These are phyloP conservation scores for Aspergillus ochraceoroseus DNA, from an alignment of 2,329 filamentous ascomycete genomes.

Conservation along the genomic window DNA sequence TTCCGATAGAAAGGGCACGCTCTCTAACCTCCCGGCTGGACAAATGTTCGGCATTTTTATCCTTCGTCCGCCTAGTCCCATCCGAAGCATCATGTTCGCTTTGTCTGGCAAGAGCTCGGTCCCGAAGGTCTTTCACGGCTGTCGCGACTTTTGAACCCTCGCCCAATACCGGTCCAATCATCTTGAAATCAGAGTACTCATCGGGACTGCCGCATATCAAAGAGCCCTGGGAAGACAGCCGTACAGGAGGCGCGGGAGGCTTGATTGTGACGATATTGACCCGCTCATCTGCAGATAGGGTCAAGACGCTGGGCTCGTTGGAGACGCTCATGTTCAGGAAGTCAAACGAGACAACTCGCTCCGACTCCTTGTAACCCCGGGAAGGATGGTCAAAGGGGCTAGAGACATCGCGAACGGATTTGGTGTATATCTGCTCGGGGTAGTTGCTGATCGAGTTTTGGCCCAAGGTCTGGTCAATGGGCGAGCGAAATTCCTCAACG, in stretches of 20 bases:
- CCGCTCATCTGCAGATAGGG: slow-evolving; percentile 49
- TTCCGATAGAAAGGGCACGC: slow-evolving; percentile 30
- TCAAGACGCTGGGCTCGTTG: slow-evolving; percentile 50
- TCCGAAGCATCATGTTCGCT: slow-evolving; percentile 8
- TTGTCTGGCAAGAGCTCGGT: slow-evolving; percentile 22
- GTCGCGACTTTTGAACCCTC: slow-evolving; percentile 28
- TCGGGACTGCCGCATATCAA: slow-evolving; percentile 31
- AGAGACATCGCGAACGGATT: slow-evolving; percentile 43
- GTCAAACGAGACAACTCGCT: slow-evolving; percentile 56
- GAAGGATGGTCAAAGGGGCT: slow-evolving; percentile 46
- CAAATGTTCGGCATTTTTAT: slow-evolving; percentile 20
- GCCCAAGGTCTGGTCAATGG: slow-evolving; percentile 40
- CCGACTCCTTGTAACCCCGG: slow-evolving; percentile 43
- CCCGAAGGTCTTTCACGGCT: slow-evolving; percentile 28
- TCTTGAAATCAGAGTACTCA: slow-evolving; percentile 29
- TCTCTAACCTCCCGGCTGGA: slow-evolving; percentile 41
- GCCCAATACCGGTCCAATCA: slow-evolving; percentile 30
- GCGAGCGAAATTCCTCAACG: slow-evolving; percentile 36
- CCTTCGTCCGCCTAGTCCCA: slow-evolving; percentile 1
- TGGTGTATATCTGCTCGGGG: slow-evolving; percentile 45
- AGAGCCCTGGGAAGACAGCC: slow-evolving; percentile 36
- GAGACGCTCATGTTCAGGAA: slow-evolving; percentile 50
- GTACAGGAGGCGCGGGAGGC: slow-evolving; percentile 36
- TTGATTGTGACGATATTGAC: slow-evolving; percentile 50
- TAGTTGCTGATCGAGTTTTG: slow-evolving; percentile 39